Conservation (phyloP, 148 eudicot genomes). For the Drosera capensis region DNA sequence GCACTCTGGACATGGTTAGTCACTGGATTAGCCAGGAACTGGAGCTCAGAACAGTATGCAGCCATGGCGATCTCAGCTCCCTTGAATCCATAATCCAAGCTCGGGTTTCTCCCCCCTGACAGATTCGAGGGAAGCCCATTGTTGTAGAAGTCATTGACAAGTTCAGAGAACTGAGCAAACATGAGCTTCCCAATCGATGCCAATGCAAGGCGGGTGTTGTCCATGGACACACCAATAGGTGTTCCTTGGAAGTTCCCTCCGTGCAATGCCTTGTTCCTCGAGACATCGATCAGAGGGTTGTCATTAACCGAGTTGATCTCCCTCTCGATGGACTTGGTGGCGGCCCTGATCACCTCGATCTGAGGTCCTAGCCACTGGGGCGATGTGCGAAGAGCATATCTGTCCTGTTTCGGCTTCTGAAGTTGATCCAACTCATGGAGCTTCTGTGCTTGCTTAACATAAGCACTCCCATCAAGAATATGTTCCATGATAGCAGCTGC, state of each 20-base stretch:
- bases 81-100: conserved; percentile 1
- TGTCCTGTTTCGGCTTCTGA: conserved; percentile 2
- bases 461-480: background rate
- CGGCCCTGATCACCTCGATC: background rate
- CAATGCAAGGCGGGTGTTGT: conserved; percentile 1
- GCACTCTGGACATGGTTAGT: background rate
- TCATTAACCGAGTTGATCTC: conserved; percentile 1
- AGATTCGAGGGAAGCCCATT: conserved; percentile 2
- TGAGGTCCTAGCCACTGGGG: conserved; percentile 1
- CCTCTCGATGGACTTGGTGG: background rate
- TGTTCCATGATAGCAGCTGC: conserved; percentile 1
- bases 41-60: background rate
- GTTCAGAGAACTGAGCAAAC: conserved; percentile 1
- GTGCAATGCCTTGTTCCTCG: background rate
- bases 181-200: background rate
- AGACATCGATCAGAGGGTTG: background rate
- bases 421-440: background rate
- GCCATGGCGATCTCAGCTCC: conserved; percentile 1
- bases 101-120: background rate
- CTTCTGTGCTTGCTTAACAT: background rate
- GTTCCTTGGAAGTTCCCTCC: background rate
- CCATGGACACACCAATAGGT: background rate
- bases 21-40: background rate
- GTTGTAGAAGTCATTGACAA: conserved; percentile 1
- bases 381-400: conserved; percentile 1